Evolutionary conservation across 257 asterid species (phyloP).

Genomic region (Solanum pennellii): DNA sequence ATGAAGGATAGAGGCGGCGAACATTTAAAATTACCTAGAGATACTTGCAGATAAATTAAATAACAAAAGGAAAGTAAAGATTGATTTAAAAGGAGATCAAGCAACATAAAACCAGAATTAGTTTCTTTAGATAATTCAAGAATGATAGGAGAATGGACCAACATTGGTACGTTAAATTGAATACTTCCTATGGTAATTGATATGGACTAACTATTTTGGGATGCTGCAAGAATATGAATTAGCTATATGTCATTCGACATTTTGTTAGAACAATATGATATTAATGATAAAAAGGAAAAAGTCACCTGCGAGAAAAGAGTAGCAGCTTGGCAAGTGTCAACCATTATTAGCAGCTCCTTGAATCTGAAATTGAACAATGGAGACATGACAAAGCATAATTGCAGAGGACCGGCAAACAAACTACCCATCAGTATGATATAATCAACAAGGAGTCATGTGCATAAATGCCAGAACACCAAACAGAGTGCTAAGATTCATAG

Average conservation of each 20-base stretch:
- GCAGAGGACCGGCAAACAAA: neutral
- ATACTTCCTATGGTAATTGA: neutral
- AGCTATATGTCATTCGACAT: neutral
- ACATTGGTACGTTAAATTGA: neutral
- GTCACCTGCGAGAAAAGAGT: constrained; percentile 89
- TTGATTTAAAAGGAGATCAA: neutral
- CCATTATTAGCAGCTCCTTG: constrained; percentile 96
- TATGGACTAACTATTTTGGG: neutral
- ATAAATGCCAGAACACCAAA: neutral
- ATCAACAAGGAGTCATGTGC: neutral
- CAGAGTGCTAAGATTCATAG: neutral
- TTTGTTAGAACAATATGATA: neutral
- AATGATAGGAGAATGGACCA: neutral
- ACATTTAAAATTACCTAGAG: neutral
- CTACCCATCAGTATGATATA: neutral
- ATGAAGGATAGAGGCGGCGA: neutral
- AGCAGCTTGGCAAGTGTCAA: constrained; percentile 99
- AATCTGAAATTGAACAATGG: constrained; percentile 43
- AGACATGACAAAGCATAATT: neutral
- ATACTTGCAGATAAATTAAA: neutral
- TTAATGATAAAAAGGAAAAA: neutral
- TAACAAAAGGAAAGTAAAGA: neutral
- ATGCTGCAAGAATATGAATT: neutral
- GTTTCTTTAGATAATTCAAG: neutral
- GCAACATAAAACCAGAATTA: neutral